phyloP scores from a whole-genome alignment of 208 protist species.

The Sergeia podlipaevii region DNA sequence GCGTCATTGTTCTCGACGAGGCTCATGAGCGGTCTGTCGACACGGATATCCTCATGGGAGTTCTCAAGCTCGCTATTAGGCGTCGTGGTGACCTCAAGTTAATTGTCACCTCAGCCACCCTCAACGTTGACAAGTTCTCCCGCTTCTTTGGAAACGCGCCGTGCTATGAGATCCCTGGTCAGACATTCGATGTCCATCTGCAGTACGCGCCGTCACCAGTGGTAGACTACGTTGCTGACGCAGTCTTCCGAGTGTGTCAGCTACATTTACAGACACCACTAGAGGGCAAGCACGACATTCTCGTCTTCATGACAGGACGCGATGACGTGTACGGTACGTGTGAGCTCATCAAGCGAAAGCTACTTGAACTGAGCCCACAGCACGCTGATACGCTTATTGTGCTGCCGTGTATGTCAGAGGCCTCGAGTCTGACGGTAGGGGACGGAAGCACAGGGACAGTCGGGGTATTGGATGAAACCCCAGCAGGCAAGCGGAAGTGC shows the following conservation, averaged over 20 bases:
- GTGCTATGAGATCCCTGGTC: slow-evolving; percentile 97
- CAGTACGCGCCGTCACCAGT: slow-evolving; percentile 81
- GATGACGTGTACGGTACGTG: slow-evolving; percentile 96
- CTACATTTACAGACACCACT: slow-evolving; percentile 85
- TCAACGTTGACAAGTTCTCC: slow-evolving; percentile 97
- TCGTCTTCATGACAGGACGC: slow-evolving; percentile 98
- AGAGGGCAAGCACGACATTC: slow-evolving; percentile 93
- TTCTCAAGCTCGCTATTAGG: slow-evolving; percentile 89
- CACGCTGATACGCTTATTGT: slow-evolving; percentile 90
- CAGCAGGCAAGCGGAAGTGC: slow-evolving; percentile 94
- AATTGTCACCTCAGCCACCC: slow-evolving; percentile 99
- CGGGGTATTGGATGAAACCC: slow-evolving; percentile 95
- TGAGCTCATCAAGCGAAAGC: slow-evolving; percentile 87
- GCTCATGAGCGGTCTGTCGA: slow-evolving; percentile 96
- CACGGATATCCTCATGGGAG: slow-evolving; percentile 98
- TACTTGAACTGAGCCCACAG: slow-evolving; percentile 85
- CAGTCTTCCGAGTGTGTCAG: slow-evolving; percentile 80
- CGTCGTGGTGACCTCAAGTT: slow-evolving; percentile 96
- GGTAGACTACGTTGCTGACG: slow-evolving; percentile 75
- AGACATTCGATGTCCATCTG: slow-evolving; percentile 90
- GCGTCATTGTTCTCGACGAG: slow-evolving; percentile 99
- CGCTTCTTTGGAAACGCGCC: slow-evolving; percentile 96
- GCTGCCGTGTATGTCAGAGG: slow-evolving; percentile 92
- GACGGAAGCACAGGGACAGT: slow-evolving; percentile 61
- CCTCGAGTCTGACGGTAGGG: slow-evolving; percentile 59